Evolutionary conservation across 306 rosid genomes (phyloP).

Genomic region (Trifolium fragiferum): DNA sequence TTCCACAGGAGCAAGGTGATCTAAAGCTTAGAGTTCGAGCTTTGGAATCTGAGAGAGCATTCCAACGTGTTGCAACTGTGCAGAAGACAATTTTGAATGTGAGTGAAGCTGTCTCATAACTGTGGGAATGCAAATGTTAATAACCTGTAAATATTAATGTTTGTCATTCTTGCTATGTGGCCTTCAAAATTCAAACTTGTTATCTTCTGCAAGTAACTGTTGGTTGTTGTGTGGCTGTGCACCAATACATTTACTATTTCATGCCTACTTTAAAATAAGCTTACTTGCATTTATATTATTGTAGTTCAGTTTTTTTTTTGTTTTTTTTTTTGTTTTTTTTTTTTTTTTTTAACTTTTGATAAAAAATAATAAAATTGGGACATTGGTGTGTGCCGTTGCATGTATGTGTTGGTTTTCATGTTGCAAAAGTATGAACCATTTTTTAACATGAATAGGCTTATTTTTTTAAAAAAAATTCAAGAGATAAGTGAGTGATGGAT

Average conservation of each 20-base stretch:
- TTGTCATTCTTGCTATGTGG: conserved; percentile 34
- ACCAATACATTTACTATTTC: conserved; percentile 11
- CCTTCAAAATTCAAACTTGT: conserved; percentile 29
- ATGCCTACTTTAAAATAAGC: background rate
- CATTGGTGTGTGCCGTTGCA: conserved; percentile 29
- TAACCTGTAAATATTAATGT: conserved; percentile 29
- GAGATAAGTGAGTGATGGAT: conserved; percentile 26
- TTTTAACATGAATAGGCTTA: background rate
- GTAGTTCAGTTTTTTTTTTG: conserved; percentile 10
- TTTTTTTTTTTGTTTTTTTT: no score
- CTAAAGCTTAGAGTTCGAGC: conserved; percentile 94
- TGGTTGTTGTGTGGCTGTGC: conserved; percentile 6
- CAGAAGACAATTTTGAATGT: conserved; percentile 94
- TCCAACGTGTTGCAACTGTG: conserved; percentile 91
- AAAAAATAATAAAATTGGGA: background rate
- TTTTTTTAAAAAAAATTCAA: conserved; percentile 7
- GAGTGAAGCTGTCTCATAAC: conserved; percentile 54
- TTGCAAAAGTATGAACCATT: conserved; percentile 14
- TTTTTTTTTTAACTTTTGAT: conserved; percentile 7
- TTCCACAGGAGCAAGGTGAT: conserved; percentile 96
- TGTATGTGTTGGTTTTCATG: conserved; percentile 26
- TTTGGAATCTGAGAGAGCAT: conserved; percentile 97
- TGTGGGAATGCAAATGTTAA: conserved; percentile 30
- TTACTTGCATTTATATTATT: conserved; percentile 6
- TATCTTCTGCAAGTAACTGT: conserved; percentile 25